Evolutionary conservation across 345 rosid genomes (phyloP), one percentile per base, ranked within the genome.

Genomic region (Pelargonium nanum): DNA sequence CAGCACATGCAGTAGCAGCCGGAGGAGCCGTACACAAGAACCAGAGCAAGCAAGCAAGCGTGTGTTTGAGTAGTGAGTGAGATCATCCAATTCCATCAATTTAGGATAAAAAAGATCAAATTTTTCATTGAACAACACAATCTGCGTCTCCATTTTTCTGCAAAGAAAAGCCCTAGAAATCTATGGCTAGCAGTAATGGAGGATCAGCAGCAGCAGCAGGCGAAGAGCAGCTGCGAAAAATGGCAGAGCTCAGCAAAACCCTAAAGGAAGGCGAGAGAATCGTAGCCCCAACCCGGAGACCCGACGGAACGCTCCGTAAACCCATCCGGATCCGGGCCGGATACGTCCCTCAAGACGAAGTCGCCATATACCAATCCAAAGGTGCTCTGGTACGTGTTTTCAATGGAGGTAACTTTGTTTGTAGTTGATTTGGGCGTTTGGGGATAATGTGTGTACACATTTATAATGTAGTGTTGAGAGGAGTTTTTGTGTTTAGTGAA

Each of bases 181-280:
- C 48, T 7, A 40, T 40, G 48, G 13, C 48, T 12, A 40, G 48
- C 48, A 40, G 48, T 17, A 40, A 40, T 12, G 48, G 66, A 74
- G 72, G 57, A 74, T 76, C 67, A 69, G 78, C 57, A 71, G 77
- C 53, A 73, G 68, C n/a, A 2, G 72, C 67, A 59, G 80, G 68
- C 25, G 93, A 73, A 51, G 88, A 80, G 51, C 79, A 74, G 13
- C 64, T 62, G 70, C 72, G 66, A 64, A 67, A 68, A 68, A 83
- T 83, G 90, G 85, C 81, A 45, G 96, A 89, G 75, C 63, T 84
- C 34, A 78, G 86, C 82, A 78, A 85, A 86, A 87, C 80, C 87
- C 90, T 87, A 72, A 93, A 90, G 75, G 96, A 87, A 77, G 97
- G 99, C n/a, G 99, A 93, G 72, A 77, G 97, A 53, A 79, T 90